Evolutionary conservation across 495 filamentous ascomycete genomes (phyloP), one percentile per base, ranked within the genome.

Genomic region (Xylaria telfairii): DNA sequence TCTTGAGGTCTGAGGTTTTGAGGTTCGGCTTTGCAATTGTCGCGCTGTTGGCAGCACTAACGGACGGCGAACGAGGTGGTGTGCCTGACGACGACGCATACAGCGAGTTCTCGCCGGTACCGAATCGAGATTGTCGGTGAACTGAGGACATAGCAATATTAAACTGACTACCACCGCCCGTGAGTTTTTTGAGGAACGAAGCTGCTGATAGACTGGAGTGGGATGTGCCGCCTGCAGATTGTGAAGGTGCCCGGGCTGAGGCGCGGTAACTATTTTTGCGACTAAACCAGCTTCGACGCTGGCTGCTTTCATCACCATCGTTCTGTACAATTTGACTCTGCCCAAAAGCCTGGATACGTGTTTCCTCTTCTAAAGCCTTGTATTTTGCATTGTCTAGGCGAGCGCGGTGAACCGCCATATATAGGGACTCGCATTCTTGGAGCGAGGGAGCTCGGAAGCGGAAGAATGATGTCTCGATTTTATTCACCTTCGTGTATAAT

Each of bases 311-410:
- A 54, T 84, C 84, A 9, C 75, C 81, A 51, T 83, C 81, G 32
- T 73, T 75, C 3, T 83, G 80, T 47, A 34, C 75, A 41, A 69
- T 71, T 28, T 79, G 69, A 39, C 81, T 70, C 67, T 81, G 78
- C 9, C 86, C 86, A 75, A 86, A 88, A 13, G 79, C 78, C 32
- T 84, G 77, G 51, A 87, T 73, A 1, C 85, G 85, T 3, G 86
- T 85, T 54, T 87, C 85, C 51, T 87, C 80, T 66, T 95, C 92
- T 21, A 98, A 87, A 2, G 92, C 91, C 71, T 94, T 93, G 78
- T 92, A 97, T 39, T 91, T 94, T 10, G 93, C 91, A 75, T 97
- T 98, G 80, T 95, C 91, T 76, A 94, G 90, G 64, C 93, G 89
- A 26, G 93, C 88, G 42, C 89, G 85, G 76, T 98, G 96, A 67